Conservation (phyloP, 345 rosid genomes). For the Euclidium syriacum region DNA sequence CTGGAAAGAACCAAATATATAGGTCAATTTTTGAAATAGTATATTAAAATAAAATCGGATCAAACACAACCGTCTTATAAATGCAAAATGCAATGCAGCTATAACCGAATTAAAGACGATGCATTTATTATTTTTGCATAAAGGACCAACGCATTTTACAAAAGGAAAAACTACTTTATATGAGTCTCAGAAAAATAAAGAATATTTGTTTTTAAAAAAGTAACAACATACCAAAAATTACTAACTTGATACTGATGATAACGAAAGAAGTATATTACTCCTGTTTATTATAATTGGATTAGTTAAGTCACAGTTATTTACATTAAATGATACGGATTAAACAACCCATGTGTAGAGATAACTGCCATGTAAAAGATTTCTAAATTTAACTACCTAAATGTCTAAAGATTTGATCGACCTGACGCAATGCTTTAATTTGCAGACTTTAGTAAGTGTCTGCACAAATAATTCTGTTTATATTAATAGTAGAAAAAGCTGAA, state of each 20-base stretch:
- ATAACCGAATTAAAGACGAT: constrained; percentile 23
- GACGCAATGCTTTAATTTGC: not conserved
- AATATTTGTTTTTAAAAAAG: not conserved
- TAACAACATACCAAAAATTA: not conserved
- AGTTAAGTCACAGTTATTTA: not conserved
- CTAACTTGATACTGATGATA: not conserved
- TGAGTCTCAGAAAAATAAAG: not conserved
- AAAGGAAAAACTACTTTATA: not conserved
- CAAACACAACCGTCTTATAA: constrained; percentile 25
- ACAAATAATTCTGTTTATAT: not conserved
- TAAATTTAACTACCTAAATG: not conserved
- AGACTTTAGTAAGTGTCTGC: not conserved
- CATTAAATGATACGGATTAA: not conserved
- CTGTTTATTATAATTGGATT: not conserved
- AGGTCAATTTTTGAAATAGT: not conserved
- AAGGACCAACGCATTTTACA: not conserved
- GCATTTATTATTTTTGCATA: constrained; percentile 29
- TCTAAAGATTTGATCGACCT: not conserved
- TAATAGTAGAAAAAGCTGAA: not conserved
- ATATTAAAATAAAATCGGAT: constrained; percentile 1
- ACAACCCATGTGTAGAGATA: not conserved
- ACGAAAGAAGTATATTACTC: too few species aligned
- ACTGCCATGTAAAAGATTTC: not conserved
- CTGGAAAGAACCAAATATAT: constrained; percentile 19
- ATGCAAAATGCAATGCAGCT: constrained; percentile 30